These are phyloP conservation scores for Barnettozyma wickerhamii DNA, from an alignment of 805 yeast species.

Conservation along the genomic window DNA sequence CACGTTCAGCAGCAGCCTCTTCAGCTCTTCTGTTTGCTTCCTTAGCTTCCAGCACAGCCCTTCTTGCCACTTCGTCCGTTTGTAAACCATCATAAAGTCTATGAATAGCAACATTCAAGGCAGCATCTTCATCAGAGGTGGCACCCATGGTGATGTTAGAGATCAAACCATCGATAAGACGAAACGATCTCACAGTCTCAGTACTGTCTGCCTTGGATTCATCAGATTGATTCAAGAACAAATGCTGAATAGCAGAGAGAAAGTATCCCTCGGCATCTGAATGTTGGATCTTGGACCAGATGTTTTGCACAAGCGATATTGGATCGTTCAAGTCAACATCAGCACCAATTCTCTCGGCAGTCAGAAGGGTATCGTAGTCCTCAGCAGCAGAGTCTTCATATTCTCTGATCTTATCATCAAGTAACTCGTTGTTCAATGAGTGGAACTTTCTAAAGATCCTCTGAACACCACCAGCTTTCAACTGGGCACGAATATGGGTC, in stretches of 20 bases:
- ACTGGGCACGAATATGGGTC: constrained; percentile 53
- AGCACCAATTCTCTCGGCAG: constrained; percentile 32
- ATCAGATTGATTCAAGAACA: constrained; percentile 39
- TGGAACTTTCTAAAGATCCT: constrained; percentile 49
- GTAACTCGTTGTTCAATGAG: constrained; percentile 48
- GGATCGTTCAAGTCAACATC: constrained; percentile 51
- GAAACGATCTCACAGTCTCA: constrained; percentile 48
- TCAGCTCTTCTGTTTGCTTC: constrained; percentile 50
- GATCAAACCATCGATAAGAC: constrained; percentile 60
- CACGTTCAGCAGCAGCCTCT: constrained; percentile 53
- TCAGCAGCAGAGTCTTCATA: constrained; percentile 53
- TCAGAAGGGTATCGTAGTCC: constrained; percentile 45
- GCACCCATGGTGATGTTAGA: constrained; percentile 54
- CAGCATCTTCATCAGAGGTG: constrained; percentile 48
- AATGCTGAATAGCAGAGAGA: constrained; percentile 48
- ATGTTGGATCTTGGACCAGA: constrained; percentile 56
- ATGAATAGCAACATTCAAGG: constrained; percentile 74
- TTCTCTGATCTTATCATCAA: constrained; percentile 61
- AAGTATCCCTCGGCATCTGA: constrained; percentile 47
- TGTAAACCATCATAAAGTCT: constrained; percentile 64
- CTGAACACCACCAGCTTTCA: constrained; percentile 54
- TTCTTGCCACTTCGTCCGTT: constrained; percentile 81
- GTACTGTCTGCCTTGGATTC: constrained; percentile 40
- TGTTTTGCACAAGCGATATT: constrained; percentile 55
- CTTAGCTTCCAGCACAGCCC: constrained; percentile 58